A percentile compares a stretch with the other conserved stretches of the same genome.
Evolutionary conservation across 805 yeast genomes (phyloP).

Genomic region (Candida ipomoeae): DNA sequence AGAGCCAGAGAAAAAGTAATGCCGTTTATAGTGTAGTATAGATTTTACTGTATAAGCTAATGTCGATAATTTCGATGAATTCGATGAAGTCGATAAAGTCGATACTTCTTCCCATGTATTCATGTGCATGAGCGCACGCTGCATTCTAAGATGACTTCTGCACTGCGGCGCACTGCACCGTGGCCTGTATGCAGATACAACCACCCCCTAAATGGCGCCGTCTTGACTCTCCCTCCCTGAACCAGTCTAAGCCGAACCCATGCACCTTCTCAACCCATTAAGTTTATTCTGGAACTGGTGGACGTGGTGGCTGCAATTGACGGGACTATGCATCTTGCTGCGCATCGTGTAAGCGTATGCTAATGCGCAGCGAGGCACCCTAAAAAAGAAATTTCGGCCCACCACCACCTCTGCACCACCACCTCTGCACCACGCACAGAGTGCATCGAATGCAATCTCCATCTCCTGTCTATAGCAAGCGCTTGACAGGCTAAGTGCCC

Average conservation of each 20-base stretch:
- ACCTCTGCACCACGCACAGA: conserved; percentile 3
- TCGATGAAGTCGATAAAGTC: too few species aligned
- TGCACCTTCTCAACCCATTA: too few species aligned
- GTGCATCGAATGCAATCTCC: conserved; percentile 1
- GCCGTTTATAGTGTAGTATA: conserved; percentile 12
- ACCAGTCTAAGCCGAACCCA: too few species aligned
- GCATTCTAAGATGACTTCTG: background rate
- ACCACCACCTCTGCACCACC: background rate
- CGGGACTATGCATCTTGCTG: background rate
- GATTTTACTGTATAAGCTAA: conserved; percentile 4
- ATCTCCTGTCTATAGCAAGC: background rate
- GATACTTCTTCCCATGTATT: background rate
- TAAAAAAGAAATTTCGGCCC: background rate
- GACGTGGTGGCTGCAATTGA: background rate
- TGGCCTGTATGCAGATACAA: background rate
- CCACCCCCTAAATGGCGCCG: background rate
- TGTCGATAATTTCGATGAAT: background rate
- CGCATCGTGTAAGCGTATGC: conserved; percentile 2
- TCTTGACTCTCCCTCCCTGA: background rate
- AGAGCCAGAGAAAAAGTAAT: conserved; percentile 15
- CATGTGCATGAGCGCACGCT: conserved; percentile 2
- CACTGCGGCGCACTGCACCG: conserved; percentile 1
- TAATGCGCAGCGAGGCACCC: conserved; percentile 1
- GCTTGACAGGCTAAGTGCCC: background rate
- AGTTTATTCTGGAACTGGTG: too few species aligned